Evolutionary conservation across 2,329 filamentous ascomycete species (phyloP).

Genomic region (Blastomyces parvus): DNA sequence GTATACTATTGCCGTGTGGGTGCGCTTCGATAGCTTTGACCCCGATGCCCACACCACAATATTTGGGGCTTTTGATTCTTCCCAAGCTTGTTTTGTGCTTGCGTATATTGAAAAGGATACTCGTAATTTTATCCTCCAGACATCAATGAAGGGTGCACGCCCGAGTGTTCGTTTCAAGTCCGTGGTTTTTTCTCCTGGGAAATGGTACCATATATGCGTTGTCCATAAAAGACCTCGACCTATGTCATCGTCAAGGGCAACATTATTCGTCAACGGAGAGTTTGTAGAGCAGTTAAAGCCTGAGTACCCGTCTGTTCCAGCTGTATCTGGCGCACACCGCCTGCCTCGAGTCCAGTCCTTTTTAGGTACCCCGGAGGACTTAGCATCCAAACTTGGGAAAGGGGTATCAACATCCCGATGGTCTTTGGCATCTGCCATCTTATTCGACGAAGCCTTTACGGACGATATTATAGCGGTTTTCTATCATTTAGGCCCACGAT

Average conservation of each 20-base stretch:
- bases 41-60: constrained; percentile 78
- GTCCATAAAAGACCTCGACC: constrained; percentile 73
- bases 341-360: constrained; percentile 70
- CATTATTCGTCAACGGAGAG: constrained; percentile 84
- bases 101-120: constrained; percentile 91
- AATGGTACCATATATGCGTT: constrained; percentile 89
- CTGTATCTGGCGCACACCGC: constrained; percentile 46
- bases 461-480: constrained; percentile 90
- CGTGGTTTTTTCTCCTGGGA: constrained; percentile 60
- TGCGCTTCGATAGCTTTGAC: constrained; percentile 81
- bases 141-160: constrained; percentile 73
- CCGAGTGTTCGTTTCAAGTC: constrained; percentile 93
- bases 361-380: constrained; percentile 79
- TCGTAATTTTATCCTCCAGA: constrained; percentile 89
- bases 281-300: constrained; percentile 88
- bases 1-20: constrained; percentile 85
- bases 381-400: constrained; percentile 65
- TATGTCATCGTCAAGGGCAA: constrained; percentile 67
- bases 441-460: constrained; percentile 78
- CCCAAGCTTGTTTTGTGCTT: constrained; percentile 86
- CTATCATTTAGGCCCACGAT: constrained; percentile 77
- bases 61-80: constrained; percentile 87
- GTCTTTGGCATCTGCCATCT: constrained; percentile 80
- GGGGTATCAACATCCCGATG: constrained; percentile 69
- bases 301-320: constrained; percentile 71